Evolutionary conservation across 1,139 yeast species (phyloP).

Genomic region (Candida freyschussii): DNA sequence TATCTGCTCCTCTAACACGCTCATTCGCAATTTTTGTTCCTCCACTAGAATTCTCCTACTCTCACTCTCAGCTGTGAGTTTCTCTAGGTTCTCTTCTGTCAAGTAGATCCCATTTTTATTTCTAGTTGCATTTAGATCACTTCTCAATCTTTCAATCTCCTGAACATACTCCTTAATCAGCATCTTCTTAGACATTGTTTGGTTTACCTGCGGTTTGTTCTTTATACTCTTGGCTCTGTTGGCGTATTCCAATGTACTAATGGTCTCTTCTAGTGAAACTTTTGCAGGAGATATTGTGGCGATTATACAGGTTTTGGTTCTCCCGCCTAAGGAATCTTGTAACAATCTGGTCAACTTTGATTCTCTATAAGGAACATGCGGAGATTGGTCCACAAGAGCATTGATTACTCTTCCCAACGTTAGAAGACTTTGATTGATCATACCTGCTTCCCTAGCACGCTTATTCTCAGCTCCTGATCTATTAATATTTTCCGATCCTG

Average conservation of each 20-base stretch:
- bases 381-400: constrained; percentile 53
- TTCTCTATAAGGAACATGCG: constrained; percentile 79
- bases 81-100: constrained; percentile 46
- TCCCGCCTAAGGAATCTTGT: constrained; percentile 65
- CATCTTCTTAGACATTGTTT: constrained; percentile 45
- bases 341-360: constrained; percentile 54
- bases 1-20: constrained; percentile 41
- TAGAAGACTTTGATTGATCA: constrained; percentile 76
- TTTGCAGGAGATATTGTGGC: constrained; percentile 79
- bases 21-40: constrained; percentile 43
- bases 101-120: constrained; percentile 64
- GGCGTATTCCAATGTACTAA: constrained; percentile 82
- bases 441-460: constrained; percentile 84
- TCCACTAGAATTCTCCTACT: constrained; percentile 40
- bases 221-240: constrained; percentile 73
- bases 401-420: constrained; percentile 85
- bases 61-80: constrained; percentile 43
- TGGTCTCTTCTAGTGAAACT: constrained; percentile 69
- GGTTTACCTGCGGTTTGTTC: constrained; percentile 66
- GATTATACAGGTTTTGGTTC: constrained; percentile 59
- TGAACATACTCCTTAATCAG: constrained; percentile 45
- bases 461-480: constrained; percentile 75
- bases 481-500: constrained; percentile 81
- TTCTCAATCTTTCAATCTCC: constrained; percentile 54
- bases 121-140: constrained; percentile 58